Evolutionary conservation across 192 early-diverging fungal genomes (phyloP).

Genomic region (Coemansia sp.): DNA sequence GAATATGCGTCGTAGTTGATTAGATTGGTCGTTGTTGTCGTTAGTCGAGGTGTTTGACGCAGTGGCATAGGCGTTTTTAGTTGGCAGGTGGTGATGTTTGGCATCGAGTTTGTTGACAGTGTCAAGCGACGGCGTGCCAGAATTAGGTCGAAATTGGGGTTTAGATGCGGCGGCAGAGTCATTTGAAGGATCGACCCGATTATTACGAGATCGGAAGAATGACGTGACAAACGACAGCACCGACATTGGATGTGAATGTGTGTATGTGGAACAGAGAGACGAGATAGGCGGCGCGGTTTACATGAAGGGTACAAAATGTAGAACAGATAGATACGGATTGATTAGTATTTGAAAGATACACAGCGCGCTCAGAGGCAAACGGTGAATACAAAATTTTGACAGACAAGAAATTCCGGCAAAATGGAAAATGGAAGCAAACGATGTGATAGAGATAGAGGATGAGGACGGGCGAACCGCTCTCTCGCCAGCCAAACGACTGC

Average conservation of each 20-base stretch:
- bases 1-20: slow-evolving; percentile 38
- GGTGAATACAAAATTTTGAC: not conserved
- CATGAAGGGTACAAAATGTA: not conserved
- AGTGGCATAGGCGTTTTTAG: not conserved
- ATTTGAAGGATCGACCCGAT: slow-evolving; percentile 19
- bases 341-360: slow-evolving; percentile 8
- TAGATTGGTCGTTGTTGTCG: slow-evolving; percentile 25
- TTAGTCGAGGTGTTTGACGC: not conserved
- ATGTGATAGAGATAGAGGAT: not conserved
- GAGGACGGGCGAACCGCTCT: not conserved
- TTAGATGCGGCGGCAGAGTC: slow-evolving; percentile 11
- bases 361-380: not conserved
- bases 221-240: slow-evolving; percentile 53
- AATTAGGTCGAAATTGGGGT: slow-evolving; percentile 17
- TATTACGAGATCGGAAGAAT: slow-evolving; percentile 49
- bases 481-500: not conserved
- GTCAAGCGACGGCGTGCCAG: slow-evolving; percentile 13
- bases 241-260: slow-evolving; percentile 25
- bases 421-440: slow-evolving; percentile 6
- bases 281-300: not conserved
- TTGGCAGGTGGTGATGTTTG: slow-evolving; percentile 9
- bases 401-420: not conserved
- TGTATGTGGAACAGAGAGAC: not conserved
- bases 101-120: slow-evolving; percentile 12
- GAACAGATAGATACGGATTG: not conserved